phyloP scores from a whole-genome alignment of 257 asterid genomes.

The Fraxinus excelsior region DNA sequence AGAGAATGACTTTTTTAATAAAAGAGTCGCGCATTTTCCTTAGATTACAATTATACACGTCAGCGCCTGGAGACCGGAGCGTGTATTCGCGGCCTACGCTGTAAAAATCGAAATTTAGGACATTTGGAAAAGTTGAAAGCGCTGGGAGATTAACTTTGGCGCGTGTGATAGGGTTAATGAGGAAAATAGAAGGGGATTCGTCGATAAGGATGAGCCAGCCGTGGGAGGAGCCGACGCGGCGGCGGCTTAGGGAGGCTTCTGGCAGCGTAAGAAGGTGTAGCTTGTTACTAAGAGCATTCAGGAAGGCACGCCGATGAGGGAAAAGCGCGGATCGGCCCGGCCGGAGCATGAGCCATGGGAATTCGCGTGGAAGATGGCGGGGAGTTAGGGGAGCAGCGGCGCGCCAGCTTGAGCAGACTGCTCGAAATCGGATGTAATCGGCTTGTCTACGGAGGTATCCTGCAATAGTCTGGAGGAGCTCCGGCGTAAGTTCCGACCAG shows the following conservation, averaged over 20 bases:
- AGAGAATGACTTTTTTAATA: constrained; percentile 62
- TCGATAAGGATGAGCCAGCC: constrained; percentile 74
- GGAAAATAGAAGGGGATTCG: constrained; percentile 64
- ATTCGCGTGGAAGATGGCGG: constrained; percentile 63
- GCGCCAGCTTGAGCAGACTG: constrained; percentile 60
- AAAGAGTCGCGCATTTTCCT: constrained; percentile 72
- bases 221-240: constrained; percentile 76
- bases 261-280: constrained; percentile 58
- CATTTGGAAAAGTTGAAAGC: constrained; percentile 58
- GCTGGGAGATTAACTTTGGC: constrained; percentile 60
- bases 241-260: constrained; percentile 56
- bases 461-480: constrained; percentile 52
- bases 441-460: constrained; percentile 38
- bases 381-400: constrained; percentile 48
- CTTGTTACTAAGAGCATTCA: constrained; percentile 42
- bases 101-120: constrained; percentile 50
- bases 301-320: constrained; percentile 49
- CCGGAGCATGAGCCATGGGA: constrained; percentile 94
- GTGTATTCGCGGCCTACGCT: constrained; percentile 65
- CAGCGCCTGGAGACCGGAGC: constrained; percentile 42
- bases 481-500: constrained; percentile 77
- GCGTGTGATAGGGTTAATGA: constrained; percentile 76
- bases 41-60: constrained; percentile 31
- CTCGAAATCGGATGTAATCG: constrained; percentile 74
- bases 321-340: constrained; percentile 29